Conservation (phyloP, 108 stramenopile genomes). For the Cyclostephanos tholiformis region DNA sequence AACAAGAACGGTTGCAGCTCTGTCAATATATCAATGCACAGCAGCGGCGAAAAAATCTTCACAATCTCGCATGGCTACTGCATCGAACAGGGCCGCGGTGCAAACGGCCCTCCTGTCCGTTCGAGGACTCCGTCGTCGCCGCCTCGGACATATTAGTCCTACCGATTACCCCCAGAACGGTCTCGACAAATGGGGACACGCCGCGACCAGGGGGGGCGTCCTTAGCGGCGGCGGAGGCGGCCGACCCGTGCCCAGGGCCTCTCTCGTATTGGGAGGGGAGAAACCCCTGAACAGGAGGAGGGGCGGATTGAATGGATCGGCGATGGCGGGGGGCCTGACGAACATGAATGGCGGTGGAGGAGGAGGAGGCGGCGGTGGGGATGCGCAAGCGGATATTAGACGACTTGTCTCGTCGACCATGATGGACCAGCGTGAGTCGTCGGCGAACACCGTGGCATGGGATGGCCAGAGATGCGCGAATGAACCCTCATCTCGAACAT, state of each 20-base stretch:
- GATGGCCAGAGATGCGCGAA: not conserved
- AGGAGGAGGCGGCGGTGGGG: not conserved
- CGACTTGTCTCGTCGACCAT: constrained; percentile 6
- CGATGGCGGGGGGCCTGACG: not conserved
- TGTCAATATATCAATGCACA: no score
- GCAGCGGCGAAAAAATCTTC: not conserved
- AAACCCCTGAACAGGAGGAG: constrained; percentile 9
- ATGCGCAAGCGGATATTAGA: constrained; percentile 8
- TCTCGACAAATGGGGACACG: constrained; percentile 49
- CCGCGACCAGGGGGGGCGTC: constrained; percentile 8
- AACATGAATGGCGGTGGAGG: not conserved
- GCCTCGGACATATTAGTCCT: constrained; percentile 48
- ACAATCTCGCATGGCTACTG: constrained; percentile 13
- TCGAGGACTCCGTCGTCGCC: constrained; percentile 42
- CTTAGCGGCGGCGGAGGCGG: constrained; percentile 18
- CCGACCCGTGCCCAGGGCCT: constrained; percentile 35
- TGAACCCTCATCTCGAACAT: not conserved
- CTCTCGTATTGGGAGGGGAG: constrained; percentile 35
- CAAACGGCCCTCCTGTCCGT: constrained; percentile 42
- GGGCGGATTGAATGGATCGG: constrained; percentile 26
- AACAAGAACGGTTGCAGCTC: no score
- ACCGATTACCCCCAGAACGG: constrained; percentile 36
- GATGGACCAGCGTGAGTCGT: constrained; percentile 2
- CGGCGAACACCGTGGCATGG: not conserved
- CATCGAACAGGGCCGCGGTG: constrained; percentile 21